Base-by-base conservation (phyloP, 441 rosid genomes). In the Erodium chrysanthum region DNA sequence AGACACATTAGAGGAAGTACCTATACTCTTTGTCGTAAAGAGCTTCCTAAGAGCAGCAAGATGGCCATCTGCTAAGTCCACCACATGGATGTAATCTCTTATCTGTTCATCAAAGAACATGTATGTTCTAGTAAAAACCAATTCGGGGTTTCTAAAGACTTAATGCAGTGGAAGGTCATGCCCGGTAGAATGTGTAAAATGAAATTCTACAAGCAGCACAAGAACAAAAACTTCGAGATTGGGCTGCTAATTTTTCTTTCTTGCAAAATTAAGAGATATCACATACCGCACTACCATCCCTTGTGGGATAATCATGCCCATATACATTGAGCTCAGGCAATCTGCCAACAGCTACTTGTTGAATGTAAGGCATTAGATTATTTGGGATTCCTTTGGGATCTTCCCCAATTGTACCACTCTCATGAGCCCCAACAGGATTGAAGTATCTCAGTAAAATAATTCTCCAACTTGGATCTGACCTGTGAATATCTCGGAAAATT, bases 11-110 rank as follows among this genome's bases (percentile, higher is more conserved):
- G 12, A 66, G 61, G 11, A 14, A 11, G 69, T 64, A 88, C 93
- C 93, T 74, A 78, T 85, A 75, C 78, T 68, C 60, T 86, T 72
- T 23, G 82, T 54, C 27, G 77, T 52, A 67, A 84, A 78, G 12
- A 85, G 81, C 81, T 83, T 88, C 80, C 73, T 74, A 29, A 88
- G 74, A 25, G 90, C 90, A 54, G 87, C 88, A 0, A 84, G 81
- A 74, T 86, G 90, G 2, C 93, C 93, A 82, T 86, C 93, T 71
- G 89, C 93, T 69, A 88, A 78, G 75, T 84, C 91, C 91, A 88
- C 83, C 20, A 88, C 94, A 78, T 86, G 91, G 33, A 87, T 84
- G 76, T 87, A 85, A 69, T 87, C 93, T 78, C 88, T 81, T 9
- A 87, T 74, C 92, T 85, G 84, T 76, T 58, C 65, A 69, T 50